Base-by-base conservation (phyloP, 495 filamentous ascomycete genomes). In the Neurospora sp. region DNA sequence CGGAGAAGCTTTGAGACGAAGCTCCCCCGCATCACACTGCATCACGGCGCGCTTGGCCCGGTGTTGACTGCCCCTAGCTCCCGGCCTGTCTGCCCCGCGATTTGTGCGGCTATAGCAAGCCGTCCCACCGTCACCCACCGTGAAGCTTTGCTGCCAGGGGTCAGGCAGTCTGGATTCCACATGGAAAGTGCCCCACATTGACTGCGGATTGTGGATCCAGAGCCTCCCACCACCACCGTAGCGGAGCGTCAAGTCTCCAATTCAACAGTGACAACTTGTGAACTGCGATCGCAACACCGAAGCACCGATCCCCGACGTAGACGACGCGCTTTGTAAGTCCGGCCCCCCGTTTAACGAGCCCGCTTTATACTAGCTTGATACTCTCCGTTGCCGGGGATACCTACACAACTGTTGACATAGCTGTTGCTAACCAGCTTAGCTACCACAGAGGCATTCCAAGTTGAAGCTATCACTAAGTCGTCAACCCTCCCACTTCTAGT, bases 41-140 rank as follows among this genome's bases (percentile, higher is more conserved):
- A 66, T 34, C 54, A 66, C 54, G 54, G 54, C 28, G 54, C 24
- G 13, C 54, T 66, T 66, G 54, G 31, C 54, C 54, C 54, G 54
- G 54, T 62, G 54, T 28, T 62, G 54, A 59, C n/a, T 74, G 69
- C 73, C 75, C 75, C 73, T 62, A 72, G 71, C 59, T 70, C 69
- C 66, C 69, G 70, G 71, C 5, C 37, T 73, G 39, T 71, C 75
- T 77, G 78, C 78, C 78, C 77, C 78, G 77, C 78, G 74, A 80
- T 79, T 80, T 77, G 78, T 71, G 79, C 79, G 79, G 77, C 75
- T 80, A 77, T 71, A 74, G 74, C 36, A 48, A 48, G 1, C 28
- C 48, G 71, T 73, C 72, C 71, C 72, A 71, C 15, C 39, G 54
- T 48, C 15, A 40, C 13, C 21, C 45, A 54, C 45, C 21, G 45